phyloP scores from a whole-genome alignment of 345 rosid species.

The Syzygium aqueum region DNA sequence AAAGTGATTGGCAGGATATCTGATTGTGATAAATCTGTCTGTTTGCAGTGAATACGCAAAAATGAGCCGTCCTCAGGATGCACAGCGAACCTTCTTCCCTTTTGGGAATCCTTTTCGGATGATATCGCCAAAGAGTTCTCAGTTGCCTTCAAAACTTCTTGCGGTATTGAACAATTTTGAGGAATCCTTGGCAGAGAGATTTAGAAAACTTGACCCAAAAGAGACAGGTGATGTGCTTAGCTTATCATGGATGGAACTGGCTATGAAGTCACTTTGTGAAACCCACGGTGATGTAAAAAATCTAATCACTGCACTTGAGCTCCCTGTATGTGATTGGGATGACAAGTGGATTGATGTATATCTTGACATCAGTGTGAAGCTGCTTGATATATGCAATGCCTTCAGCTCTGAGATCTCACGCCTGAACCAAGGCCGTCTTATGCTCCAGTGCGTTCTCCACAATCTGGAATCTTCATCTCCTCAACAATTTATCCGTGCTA shows the following conservation, averaged over 20 bases:
- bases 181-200: conserved; percentile 46
- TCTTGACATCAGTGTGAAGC: conserved; percentile 73
- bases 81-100: conserved; percentile 59
- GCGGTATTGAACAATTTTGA: conserved; percentile 51
- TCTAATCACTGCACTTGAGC: conserved; percentile 66
- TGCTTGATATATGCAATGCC: conserved; percentile 71
- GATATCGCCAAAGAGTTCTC: conserved; percentile 69
- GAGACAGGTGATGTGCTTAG: conserved; percentile 53
- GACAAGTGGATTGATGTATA: conserved; percentile 90
- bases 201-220: conserved; percentile 53
- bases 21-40: background rate
- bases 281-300: conserved; percentile 54
- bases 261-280: conserved; percentile 70
- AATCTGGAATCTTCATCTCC: conserved; percentile 45
- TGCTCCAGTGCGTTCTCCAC: conserved; percentile 60
- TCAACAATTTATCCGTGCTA: conserved; percentile 35
- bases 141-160: conserved; percentile 43
- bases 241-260: conserved; percentile 77
- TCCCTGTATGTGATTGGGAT: conserved; percentile 82
- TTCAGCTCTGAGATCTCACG: conserved; percentile 70
- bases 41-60: conserved; percentile 23
- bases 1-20: background rate
- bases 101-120: conserved; percentile 85
- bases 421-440: conserved; percentile 70
- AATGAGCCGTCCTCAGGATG: conserved; percentile 84